Evolutionary conservation across 2,329 filamentous ascomycete species (phyloP).

Genomic region (Claviceps lovelessii): DNA sequence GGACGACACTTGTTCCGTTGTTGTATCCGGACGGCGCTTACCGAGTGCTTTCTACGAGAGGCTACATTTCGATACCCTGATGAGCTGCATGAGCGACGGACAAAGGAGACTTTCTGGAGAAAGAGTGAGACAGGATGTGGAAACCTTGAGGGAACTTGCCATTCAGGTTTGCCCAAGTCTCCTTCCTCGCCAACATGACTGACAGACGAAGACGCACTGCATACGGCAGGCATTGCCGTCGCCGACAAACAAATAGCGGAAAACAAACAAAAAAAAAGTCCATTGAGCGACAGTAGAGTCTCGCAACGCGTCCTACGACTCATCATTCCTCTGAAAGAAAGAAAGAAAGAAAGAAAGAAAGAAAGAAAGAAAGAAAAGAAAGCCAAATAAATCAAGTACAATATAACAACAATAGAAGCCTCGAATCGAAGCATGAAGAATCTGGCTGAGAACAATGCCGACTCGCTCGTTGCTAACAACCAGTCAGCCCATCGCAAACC

Average conservation of each 20-base stretch:
- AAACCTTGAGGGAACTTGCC: background rate
- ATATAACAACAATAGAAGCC: background rate
- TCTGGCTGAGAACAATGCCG: background rate
- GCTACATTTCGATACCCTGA: background rate
- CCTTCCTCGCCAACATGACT: background rate
- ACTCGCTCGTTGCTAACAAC: slow-evolving; percentile 1
- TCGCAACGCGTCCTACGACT: background rate
- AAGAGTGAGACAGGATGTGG: background rate
- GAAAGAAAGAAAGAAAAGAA: background rate
- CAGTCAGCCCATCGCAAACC: background rate
- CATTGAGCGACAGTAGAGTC: background rate
- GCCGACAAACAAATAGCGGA: background rate
- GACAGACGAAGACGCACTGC: background rate
- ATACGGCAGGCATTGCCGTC: background rate
- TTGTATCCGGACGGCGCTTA: background rate
- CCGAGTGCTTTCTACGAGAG: background rate
- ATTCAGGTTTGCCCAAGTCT: background rate
- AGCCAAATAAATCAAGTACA: no score
- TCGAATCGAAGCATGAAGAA: background rate
- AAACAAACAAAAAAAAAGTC: background rate
- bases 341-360: background rate
- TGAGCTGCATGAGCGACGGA: background rate
- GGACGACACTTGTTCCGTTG: background rate
- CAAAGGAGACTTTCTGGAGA: background rate
- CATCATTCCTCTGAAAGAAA: background rate